phyloP scores from a whole-genome alignment of 768 basidiomycete species.

The Mycena epipterygia region DNA sequence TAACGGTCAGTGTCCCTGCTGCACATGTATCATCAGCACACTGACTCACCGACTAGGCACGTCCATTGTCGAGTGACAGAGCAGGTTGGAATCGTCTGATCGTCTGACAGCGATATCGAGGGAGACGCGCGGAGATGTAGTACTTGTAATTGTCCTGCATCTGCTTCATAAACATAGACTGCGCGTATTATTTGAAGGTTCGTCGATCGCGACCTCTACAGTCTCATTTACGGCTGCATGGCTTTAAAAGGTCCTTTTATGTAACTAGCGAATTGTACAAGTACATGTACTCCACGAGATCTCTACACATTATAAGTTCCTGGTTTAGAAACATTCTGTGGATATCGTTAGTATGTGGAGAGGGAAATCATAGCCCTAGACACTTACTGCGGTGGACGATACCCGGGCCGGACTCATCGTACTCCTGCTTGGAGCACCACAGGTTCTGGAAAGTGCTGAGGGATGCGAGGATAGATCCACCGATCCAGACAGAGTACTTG shows the following conservation, averaged over 20 bases:
- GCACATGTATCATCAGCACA: no score
- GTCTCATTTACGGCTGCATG: not conserved
- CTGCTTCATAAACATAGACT: no score
- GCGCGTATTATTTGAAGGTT: no score
- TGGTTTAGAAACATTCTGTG: conserved; percentile 38
- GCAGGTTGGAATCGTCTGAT: no score
- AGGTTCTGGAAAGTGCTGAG: conserved; percentile 38
- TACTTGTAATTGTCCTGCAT: no score
- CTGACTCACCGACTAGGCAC: no score
- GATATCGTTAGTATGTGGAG: not conserved
- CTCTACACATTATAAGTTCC: conserved; percentile 9
- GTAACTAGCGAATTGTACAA: conserved; percentile 16
- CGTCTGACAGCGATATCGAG: no score
- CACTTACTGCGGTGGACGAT: conserved; percentile 59
- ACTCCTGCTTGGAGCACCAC: conserved; percentile 38
- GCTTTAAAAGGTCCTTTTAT: not conserved
- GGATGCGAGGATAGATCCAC: conserved; percentile 34
- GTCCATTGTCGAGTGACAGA: no score
- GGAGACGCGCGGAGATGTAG: no score
- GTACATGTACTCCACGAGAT: conserved; percentile 21
- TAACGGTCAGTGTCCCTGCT: no score
- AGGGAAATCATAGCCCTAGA: not conserved
- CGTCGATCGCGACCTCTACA: no score
- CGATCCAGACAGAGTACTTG: conserved; percentile 64
- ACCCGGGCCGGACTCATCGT: conserved; percentile 55